Evolutionary conservation across 768 basidiomycete species (phyloP).

Genomic region (Calocybe indica): DNA sequence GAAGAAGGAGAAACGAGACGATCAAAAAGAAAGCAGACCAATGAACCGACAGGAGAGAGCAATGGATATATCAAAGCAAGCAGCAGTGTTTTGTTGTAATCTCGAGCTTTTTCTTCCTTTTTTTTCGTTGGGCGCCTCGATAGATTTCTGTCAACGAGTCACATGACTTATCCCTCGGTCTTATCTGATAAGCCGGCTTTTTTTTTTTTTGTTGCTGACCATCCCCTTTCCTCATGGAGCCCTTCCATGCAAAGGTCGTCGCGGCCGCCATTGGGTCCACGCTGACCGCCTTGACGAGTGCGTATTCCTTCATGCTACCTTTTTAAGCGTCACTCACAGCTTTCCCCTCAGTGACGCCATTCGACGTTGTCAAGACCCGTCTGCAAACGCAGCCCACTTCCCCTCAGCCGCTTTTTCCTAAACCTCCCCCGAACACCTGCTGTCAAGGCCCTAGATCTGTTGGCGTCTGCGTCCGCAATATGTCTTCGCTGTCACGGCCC

Average conservation of each 20-base stretch:
- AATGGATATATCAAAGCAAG: not conserved
- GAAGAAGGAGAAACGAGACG: not conserved
- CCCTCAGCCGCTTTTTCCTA: constrained; percentile 44
- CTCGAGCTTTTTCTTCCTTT: not conserved
- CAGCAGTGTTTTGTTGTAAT: not conserved
- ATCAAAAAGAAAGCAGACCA: not conserved
- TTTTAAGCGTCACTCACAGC: not conserved
- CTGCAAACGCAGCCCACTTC: constrained; percentile 84
- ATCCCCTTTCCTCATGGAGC: constrained; percentile 45
- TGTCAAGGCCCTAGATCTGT: constrained; percentile 57
- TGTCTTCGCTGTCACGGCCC: constrained; percentile 68
- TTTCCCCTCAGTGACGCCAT: constrained; percentile 82
- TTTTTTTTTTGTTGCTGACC: constrained; percentile 4
- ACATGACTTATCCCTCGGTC: no score
- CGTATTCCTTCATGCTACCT: constrained; percentile 13
- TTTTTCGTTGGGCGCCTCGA: not conserved
- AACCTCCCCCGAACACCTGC: constrained; percentile 51
- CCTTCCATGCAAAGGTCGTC: constrained; percentile 71
- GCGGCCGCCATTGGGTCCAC: constrained; percentile 78
- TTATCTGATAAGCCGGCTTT: constrained; percentile 5
- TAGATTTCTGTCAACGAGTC: not conserved
- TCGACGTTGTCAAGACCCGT: constrained; percentile 96
- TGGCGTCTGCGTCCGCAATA: constrained; percentile 60
- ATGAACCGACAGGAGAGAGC: not conserved
- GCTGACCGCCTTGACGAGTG: constrained; percentile 80